Evolutionary conservation across 2,329 filamentous ascomycete genomes (phyloP).

Genomic region (Aspergillus tubingensis): DNA sequence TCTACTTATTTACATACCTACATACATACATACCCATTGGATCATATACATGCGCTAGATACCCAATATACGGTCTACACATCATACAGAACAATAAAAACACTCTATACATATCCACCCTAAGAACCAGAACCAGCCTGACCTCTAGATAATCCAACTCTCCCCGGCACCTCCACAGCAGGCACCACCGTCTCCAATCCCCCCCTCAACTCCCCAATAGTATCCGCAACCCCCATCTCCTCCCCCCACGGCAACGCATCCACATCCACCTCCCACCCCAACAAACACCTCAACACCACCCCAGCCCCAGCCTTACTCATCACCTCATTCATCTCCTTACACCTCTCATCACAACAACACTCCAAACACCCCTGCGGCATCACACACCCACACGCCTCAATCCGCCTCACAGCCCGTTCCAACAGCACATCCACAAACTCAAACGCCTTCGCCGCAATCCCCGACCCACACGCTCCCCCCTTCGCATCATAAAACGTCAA

Average conservation of each 20-base stretch:
- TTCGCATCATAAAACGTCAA: constrained; percentile 95
- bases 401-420: constrained; percentile 70
- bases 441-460: constrained; percentile 90
- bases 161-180: constrained; percentile 63
- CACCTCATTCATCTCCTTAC: constrained; percentile 83
- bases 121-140: not conserved
- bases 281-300: constrained; percentile 74
- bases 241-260: constrained; percentile 84
- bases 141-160: not conserved
- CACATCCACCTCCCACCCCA: constrained; percentile 77
- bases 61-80: not conserved
- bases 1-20: not conserved
- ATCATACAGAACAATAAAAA: not conserved
- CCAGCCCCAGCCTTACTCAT: constrained; percentile 89
- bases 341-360: constrained; percentile 82
- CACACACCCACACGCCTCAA: constrained; percentile 74
- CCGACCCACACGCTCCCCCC: constrained; percentile 78
- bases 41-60: not conserved
- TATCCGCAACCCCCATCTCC: constrained; percentile 69
- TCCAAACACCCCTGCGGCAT: constrained; percentile 74
- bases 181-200: constrained; percentile 81
- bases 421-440: constrained; percentile 84
- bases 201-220: constrained; percentile 56
- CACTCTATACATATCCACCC: not conserved
- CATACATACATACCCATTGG: not conserved